A percentile compares a stretch with the other conserved stretches of the same genome.
Conservation (phyloP, 306 rosid genomes). For the Inga oerstediana region DNA sequence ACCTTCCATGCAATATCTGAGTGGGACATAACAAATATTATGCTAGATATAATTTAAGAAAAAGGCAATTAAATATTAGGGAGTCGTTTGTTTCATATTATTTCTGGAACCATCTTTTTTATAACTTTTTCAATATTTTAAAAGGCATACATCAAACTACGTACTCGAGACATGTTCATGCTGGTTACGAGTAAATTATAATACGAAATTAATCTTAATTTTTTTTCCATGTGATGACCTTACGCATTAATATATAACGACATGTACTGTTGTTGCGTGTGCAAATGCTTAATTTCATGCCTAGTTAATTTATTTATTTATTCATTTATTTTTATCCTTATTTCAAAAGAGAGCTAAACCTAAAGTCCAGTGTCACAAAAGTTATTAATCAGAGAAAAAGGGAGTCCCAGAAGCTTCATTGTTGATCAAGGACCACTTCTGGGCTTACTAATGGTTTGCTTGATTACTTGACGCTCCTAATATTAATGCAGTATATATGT, state of each 20-base stretch:
- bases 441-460: background rate
- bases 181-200: background rate
- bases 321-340: too few relatives aligned
- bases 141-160: background rate
- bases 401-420: background rate
- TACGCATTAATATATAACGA: background rate
- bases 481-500: too few relatives aligned
- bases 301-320: background rate
- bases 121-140: conserved; percentile 1
- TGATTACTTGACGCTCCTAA: too few relatives aligned
- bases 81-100: background rate
- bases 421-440: background rate
- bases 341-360: background rate
- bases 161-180: background rate
- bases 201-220: background rate
- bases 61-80: background rate
- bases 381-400: too few relatives aligned
- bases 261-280: background rate
- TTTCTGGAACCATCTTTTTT: background rate
- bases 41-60: background rate
- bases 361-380: background rate
- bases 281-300: background rate
- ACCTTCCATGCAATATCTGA: background rate
- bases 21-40: background rate
- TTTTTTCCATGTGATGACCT: background rate